Base-by-base conservation (phyloP, 2,329 filamentous ascomycete species). In the Diaporthe batatas region DNA sequence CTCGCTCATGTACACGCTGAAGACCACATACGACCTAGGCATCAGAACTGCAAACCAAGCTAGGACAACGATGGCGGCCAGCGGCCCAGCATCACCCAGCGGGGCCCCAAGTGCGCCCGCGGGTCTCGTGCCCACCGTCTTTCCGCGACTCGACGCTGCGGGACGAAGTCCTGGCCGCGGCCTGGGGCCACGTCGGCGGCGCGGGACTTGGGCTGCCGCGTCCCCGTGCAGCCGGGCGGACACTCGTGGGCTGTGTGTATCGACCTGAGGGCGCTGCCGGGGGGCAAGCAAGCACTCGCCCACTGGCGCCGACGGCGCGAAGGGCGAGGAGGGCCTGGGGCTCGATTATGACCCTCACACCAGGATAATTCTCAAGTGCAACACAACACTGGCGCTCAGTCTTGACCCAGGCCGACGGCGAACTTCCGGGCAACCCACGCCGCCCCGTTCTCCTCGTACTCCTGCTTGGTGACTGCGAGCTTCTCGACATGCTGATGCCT, bases 381-480 rank as follows among this genome's bases (percentile, higher is more conserved):
- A 1, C 34, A 0, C 21, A 14, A 25, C 23, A 7, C 25, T 6
- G 29, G 25, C 16, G n/a, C 32, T 73, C 71, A 76, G 23, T 78
- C 78, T 4, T 77, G 74, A 0, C 76, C 79, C 21, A 83, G 73
- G 0, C 84, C 84, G 11, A 79, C 76, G 0, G 85, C 85, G 80
- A 97, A 96, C 79, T 90, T 94, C 78, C 90, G 91, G 36, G 90
- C 90, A 32, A 93, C 87, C 93, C 94, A 96, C 1, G 84, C 85
- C 71, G 89, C 90, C 11, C 96, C 96, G 79, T 95, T 84, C 81
- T 99, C 96, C 68, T 96, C 91, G 81, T 99, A 99, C 79, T 99
- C 94, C 74, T 93, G 89, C 80, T 93, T 94, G 0, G 94, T 96
- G n/a, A 98, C 93, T 2, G 91, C 88, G 16, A 95, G 82, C 64